Evolutionary conservation across 2,329 filamentous ascomycete genomes (phyloP), one percentile per base, ranked within the genome.

Genomic region (Sordariomycetes sp.): DNA sequence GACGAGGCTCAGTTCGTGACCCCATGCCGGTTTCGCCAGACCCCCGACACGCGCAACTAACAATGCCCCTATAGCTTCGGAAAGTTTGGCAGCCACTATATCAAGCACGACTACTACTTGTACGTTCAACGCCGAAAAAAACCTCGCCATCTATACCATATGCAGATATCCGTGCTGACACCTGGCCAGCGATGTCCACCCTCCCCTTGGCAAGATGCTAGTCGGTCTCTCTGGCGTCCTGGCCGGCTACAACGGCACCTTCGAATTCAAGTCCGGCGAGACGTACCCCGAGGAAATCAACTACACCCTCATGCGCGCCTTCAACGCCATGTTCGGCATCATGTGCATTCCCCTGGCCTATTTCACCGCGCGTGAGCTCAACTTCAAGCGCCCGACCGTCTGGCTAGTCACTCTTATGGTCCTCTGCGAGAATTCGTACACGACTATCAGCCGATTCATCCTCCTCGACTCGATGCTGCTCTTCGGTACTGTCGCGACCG

Each of bases 21-120:
- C 57, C 20, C 56, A 32, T 54, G 54, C 56, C 54, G 20, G 15
- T 10, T n/a, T n/a, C 39, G 7, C n/a, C 8, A 45, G 12, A 4
- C 20, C 20, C 20, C 4, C 35, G 56, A 52, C 34, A 52, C 42
- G 36, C 53, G 50, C 36, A 51, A 45, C 57, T 53, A 52, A 58
- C 56, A 54, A 20, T 12, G 10, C n/a, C 20, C 17, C 22, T 58
- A 4, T 52, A 90, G 86, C 72, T 95, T 95, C 71, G 89, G 89
- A 69, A 99, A 99, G 76, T 99, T 99, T 72, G 94, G 94, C 62
- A 97, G 92, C 65, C 92, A 99, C 74, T 99, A 99, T 72, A 85
- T 99, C 69, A 96, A 99, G 73, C 89, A 92, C 71, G 94, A 99
- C 73, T 96, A 97, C 78, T 99, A 99, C 80, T 99, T 99, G 61